Base-by-base conservation (phyloP, 495 filamentous ascomycete species). In the Penicillium chermesinum region DNA sequence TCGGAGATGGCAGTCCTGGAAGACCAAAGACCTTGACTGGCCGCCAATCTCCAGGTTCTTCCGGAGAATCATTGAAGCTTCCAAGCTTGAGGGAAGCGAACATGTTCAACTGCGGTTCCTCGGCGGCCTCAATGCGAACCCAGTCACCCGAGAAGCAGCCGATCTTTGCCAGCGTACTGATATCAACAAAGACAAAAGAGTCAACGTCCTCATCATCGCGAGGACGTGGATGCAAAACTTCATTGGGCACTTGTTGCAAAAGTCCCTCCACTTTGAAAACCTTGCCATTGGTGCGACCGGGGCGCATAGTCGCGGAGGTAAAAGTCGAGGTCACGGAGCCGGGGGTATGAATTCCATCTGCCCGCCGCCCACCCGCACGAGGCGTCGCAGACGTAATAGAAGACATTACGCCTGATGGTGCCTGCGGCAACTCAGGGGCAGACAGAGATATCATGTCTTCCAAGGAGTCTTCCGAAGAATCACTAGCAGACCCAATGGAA, bases 91-190 rank as follows among this genome's bases (percentile, higher is more conserved):
- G 63, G 71, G 71, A 61, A 68, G 79, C 74, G 51, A 78, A 66
- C 50, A 72, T 69, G 58, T 76, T 74, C 3, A 72, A 33, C 10
- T 80, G 77, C 12, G 85, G 82, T 54, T 88, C 87, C 33, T 82
- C 71, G 12, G 85, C 75, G 1, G 79, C 70, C 67, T 93, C 88
- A 15, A 98, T 71, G 2, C 84, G 80, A n/a, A 96, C 88, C 93
- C 93, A 98, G 59, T 98, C 93, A 12, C 93, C 93, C 1, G 91
- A 96, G 64, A 98, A 98, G 61, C 90, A 96, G 20, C 89, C 88
- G 34, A 97, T 79, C 49, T 87, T 86, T n/a, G 86, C 81, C 9
- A 98, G 69, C 14, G 88, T 84, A 49, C 78, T 85, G 21, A 91
- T 83, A 52, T 93, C 88, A 7, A 97, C 88, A 64, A 90, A 97